Conservation (phyloP, 768 basidiomycete genomes). For the Naematelia encephala region DNA sequence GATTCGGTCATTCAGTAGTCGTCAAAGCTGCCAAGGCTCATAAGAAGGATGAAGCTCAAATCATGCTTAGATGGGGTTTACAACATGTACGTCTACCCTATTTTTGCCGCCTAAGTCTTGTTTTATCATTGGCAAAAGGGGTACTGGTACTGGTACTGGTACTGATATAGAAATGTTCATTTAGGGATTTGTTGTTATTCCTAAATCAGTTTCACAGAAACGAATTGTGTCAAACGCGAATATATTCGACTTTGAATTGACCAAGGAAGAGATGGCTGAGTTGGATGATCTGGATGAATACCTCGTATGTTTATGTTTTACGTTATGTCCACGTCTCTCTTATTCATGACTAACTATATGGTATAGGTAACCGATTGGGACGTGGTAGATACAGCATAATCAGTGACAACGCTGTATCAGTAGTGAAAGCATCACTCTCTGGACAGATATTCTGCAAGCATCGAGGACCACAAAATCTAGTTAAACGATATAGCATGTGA, state of each 20-base stretch:
- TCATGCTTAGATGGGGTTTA: conserved; percentile 77
- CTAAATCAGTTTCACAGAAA: conserved; percentile 54
- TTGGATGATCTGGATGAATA: conserved; percentile 51
- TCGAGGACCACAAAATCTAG: too few relatives aligned
- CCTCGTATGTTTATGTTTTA: conserved; percentile 25
- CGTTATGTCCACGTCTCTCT: neutral
- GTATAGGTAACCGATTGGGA: conserved; percentile 51
- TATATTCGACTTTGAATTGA: conserved; percentile 55
- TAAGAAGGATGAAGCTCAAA: conserved; percentile 61
- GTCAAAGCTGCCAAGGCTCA: conserved; percentile 58
- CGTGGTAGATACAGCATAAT: conserved; percentile 39
- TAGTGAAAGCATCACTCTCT: too few relatives aligned
- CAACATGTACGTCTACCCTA: conserved; percentile 58
- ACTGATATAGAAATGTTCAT: neutral
- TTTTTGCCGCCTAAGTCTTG: neutral
- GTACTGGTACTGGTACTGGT: too few relatives aligned
- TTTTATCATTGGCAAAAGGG: too few relatives aligned
- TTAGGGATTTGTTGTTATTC: conserved; percentile 54
- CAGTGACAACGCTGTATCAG: neutral
- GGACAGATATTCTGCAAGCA: too few relatives aligned
- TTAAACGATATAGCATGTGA: too few relatives aligned
- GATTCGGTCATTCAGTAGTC: conserved; percentile 62
- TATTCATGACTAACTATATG: neutral
- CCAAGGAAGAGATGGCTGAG: conserved; percentile 54
- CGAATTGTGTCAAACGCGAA: conserved; percentile 54